Evolutionary conservation across 768 basidiomycete genomes (phyloP).

Genomic region (Rhodotorula taiwanensis): DNA sequence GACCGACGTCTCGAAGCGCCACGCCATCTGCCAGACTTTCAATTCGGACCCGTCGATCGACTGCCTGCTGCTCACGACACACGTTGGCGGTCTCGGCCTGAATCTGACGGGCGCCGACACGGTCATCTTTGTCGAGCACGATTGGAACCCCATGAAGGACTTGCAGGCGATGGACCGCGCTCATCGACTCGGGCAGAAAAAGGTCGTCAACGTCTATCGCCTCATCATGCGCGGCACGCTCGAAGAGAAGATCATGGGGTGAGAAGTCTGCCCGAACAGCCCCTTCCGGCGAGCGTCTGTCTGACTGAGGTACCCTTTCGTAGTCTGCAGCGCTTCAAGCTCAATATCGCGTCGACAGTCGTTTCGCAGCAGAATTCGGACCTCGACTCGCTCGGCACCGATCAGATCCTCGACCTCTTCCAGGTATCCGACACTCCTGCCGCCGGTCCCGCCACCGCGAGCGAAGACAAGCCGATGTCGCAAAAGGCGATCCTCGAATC

Average conservation of each 20-base stretch:
- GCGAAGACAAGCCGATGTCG: slow-evolving; percentile 55
- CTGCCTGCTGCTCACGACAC: slow-evolving; percentile 87
- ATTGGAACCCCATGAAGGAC: slow-evolving; percentile 99
- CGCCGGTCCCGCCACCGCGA: slow-evolving; percentile 29
- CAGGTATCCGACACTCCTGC: slow-evolving; percentile 22
- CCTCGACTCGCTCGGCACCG: slow-evolving; percentile 90
- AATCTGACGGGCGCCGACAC: slow-evolving; percentile 97
- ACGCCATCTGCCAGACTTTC: slow-evolving; percentile 95
- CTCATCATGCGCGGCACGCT: slow-evolving; percentile 92
- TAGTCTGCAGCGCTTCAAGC: slow-evolving; percentile 95
- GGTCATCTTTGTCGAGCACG: slow-evolving; percentile 98
- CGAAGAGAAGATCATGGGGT: slow-evolving; percentile 99
- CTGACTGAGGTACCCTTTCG: background rate
- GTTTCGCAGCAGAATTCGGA: slow-evolving; percentile 97
- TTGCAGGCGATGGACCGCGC: slow-evolving; percentile 99
- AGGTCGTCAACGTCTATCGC: slow-evolving; percentile 97
- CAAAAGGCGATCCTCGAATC: slow-evolving; percentile 83
- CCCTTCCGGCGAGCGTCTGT: too few relatives aligned
- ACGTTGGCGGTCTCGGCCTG: slow-evolving; percentile 90
- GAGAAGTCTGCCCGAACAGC: slow-evolving; percentile 41
- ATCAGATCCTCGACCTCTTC: slow-evolving; percentile 92
- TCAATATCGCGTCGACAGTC: slow-evolving; percentile 93
- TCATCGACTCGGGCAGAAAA: slow-evolving; percentile 95
- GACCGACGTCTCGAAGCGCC: slow-evolving; percentile 87
- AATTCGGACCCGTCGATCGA: slow-evolving; percentile 97